Evolutionary conservation across 2,329 filamentous ascomycete species (phyloP), one percentile per base, ranked within the genome.

Genomic region (Macrophomina tecta): DNA sequence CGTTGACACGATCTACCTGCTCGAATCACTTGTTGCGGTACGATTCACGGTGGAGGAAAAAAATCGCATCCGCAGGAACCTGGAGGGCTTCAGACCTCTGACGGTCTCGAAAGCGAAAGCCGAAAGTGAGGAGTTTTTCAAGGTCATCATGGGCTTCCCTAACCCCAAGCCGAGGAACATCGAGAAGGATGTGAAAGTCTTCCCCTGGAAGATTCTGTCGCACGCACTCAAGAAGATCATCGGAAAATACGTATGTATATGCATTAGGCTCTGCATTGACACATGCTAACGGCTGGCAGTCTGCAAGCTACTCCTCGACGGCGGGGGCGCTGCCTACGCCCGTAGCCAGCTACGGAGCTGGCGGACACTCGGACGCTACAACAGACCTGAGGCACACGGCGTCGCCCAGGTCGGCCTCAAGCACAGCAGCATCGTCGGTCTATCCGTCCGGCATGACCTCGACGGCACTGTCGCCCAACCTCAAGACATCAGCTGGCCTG

Each of bases 121-220:
- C 1, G 94, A 98, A 68, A 97, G 92, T 76, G 94, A 98, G 78
- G 93, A 96, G 65, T 98, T 98, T 79, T 98, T 98, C 88, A 97
- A 97, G 82, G 86, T 97, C 73, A 98, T 99, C 81, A 99, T 99
- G 95, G 92, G 89, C 1, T 98, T 98, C 76, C 93, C 93, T 12
- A 92, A 91, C 68, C 95, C 95, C 1, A 98, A 98, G 80, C 95
- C 95, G 18, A 87, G 95, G 69, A 97, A 98, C 76, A 99, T 99
- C 70, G 95, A 98, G 83, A 99, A 99, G 82, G 94, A 98, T 75
- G 94, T 99, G 76, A 99, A 99, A 82, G 95, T 98, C 12, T 99
- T 98, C 75, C 91, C 93, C 4, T 99, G 95, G 95, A 95, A 93
- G 79, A 92, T 95, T 68, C 85, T 99, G 52, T 87, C 88, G 58